Percentiles rank a stretch among this genome's conserved stretches.
phyloP scores from a whole-genome alignment of 257 asterid species.

The Capsicum pubescens region DNA sequence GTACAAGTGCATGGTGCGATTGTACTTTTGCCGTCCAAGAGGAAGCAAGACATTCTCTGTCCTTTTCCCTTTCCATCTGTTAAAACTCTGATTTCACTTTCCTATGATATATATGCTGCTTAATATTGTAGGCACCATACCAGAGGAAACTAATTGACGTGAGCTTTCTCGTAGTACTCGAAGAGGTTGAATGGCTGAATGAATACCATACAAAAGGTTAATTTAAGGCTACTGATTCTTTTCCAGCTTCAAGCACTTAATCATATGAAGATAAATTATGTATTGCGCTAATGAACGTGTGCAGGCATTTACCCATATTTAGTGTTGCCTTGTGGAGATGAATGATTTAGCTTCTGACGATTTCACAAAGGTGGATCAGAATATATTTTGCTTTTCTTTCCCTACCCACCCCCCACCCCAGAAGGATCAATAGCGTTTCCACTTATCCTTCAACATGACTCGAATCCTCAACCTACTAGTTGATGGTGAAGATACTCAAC shows the following conservation, averaged over 20 bases:
- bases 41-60: neutral
- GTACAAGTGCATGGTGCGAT: slow-evolving; percentile 3
- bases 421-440: too few relatives aligned
- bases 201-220: slow-evolving; percentile 66
- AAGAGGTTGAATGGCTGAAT: slow-evolving; percentile 88
- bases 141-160: slow-evolving; percentile 75
- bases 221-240: slow-evolving; percentile 80
- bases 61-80: neutral
- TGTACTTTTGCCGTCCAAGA: slow-evolving; percentile 16
- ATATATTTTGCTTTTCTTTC: too few relatives aligned
- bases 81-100: neutral
- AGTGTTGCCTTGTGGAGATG: slow-evolving; percentile 1
- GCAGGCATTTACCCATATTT: slow-evolving; percentile 9
- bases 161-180: slow-evolving; percentile 66
- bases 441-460: too few relatives aligned
- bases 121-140: slow-evolving; percentile 80
- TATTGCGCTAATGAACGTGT: neutral
- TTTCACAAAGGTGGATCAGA: neutral
- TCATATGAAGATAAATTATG: neutral
- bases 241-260: slow-evolving; percentile 37
- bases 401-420: too few relatives aligned
- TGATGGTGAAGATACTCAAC: too few relatives aligned
- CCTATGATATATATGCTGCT: neutral
- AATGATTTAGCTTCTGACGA: neutral
- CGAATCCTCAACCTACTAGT: too few relatives aligned